Percentiles rank a stretch among this genome's conserved stretches.
Evolutionary conservation across 176 grass and related monocot genomes (phyloP).

Genomic region (Eremochloa ophiuroides): DNA sequence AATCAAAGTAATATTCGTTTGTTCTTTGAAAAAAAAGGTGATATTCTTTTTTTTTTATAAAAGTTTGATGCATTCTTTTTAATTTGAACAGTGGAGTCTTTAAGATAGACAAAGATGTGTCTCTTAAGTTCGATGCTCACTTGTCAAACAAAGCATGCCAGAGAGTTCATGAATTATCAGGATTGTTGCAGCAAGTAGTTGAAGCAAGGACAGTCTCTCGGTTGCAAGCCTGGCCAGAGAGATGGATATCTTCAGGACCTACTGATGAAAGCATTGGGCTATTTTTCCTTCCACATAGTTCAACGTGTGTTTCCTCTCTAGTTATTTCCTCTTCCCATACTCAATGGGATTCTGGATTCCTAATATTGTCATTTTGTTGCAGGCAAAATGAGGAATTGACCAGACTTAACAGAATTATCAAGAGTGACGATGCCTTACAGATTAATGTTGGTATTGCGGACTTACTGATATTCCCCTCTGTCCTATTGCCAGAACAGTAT

Average conservation of each 20-base stretch:
- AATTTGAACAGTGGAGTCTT: slow-evolving; percentile 54
- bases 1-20: neutral
- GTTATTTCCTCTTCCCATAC: slow-evolving; percentile 1
- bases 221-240: slow-evolving; percentile 59
- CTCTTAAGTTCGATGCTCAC: slow-evolving; percentile 43
- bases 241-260: slow-evolving; percentile 42
- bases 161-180: slow-evolving; percentile 40
- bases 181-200: slow-evolving; percentile 34
- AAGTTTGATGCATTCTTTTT: slow-evolving; percentile 22
- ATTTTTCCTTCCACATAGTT: slow-evolving; percentile 57
- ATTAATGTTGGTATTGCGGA: slow-evolving; percentile 34
- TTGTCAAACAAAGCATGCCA: slow-evolving; percentile 61
- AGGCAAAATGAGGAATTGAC: slow-evolving; percentile 40
- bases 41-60: neutral
- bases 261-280: slow-evolving; percentile 61
- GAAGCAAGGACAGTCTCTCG: slow-evolving; percentile 42
- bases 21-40: neutral
- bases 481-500: slow-evolving; percentile 39
- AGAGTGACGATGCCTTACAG: slow-evolving; percentile 36
- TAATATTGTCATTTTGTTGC: slow-evolving; percentile 7
- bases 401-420: slow-evolving; percentile 26
- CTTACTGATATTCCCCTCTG: slow-evolving; percentile 55
- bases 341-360: slow-evolving; percentile 5
- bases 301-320: slow-evolving; percentile 31
- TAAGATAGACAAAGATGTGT: slow-evolving; percentile 28